Evolutionary conservation across 2,329 filamentous ascomycete species (phyloP), one percentile per base, ranked within the genome.

Genomic region (Fusarium avenaceum): DNA sequence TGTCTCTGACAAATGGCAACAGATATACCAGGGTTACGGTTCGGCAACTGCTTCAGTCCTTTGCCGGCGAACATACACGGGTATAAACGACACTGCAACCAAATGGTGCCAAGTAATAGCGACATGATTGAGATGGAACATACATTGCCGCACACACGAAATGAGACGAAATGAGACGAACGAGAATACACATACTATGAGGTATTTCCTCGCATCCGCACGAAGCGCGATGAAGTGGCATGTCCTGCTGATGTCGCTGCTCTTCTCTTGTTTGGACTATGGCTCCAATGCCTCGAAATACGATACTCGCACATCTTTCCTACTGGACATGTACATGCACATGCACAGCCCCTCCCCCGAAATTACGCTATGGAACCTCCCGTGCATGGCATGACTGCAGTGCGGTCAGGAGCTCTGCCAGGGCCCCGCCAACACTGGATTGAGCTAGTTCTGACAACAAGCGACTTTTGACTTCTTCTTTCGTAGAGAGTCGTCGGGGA

Each of bases 151-250:
- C 60, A 53, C 42, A 51, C 44, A 30, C 14, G 15, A 45, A 19
- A 57, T 17, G 17, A 49, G 40, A 30, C 14, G 15, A 45, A 19
- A 57, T 17, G 17, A 49, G 40, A 63, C 14, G 28, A 59, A 48
- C 53, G 39, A 52, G 42, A 49, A n/a, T 15, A 42, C 13, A 17
- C 19, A 54, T 30, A 56, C 44, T 64, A 65, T 74, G 72, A 72
- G 72, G 72, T 58, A 72, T 74, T 74, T 72, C 71, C 49, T 45
- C 57, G 48, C 58, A 61, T 43, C 54, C 48, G 44, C 28, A 58
- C 42, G 67, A 61, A 47, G 57, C 51, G 54, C 47, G 57, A 53
- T 65, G 65, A 71, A 63, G 65, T 70, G 72, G 62, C 66, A 67
- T 66, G 58, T 51, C 57, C 59, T 64, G 57, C 57, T 45, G 63